Evolutionary conservation across 768 basidiomycete species (phyloP).

Genomic region (Tulasnella sp.): DNA sequence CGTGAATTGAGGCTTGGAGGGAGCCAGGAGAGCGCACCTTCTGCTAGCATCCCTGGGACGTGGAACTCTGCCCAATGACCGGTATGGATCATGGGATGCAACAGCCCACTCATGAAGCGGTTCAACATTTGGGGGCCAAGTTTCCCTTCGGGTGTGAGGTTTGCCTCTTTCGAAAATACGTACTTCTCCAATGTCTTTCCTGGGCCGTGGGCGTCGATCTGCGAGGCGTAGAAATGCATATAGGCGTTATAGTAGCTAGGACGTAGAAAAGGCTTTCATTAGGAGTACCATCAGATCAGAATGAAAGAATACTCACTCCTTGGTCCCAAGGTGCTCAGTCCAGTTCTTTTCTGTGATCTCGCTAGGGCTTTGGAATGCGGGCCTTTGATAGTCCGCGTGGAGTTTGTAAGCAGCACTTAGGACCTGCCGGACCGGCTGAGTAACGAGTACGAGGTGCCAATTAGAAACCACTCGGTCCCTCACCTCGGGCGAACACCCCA

Average conservation of each 20-base stretch:
- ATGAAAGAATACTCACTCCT: slow-evolving; percentile 40
- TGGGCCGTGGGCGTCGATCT: slow-evolving; percentile 44
- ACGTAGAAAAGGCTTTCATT: neutral
- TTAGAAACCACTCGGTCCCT: too few relatives aligned
- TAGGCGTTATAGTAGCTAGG: slow-evolving; percentile 58
- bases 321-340: slow-evolving; percentile 53
- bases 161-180: slow-evolving; percentile 52
- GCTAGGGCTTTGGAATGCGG: slow-evolving; percentile 44
- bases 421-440: slow-evolving; percentile 24
- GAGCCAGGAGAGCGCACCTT: slow-evolving; percentile 1
- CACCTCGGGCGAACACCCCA: slow-evolving; percentile 50
- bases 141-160: slow-evolving; percentile 39
- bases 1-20: neutral
- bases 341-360: slow-evolving; percentile 49
- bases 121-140: slow-evolving; percentile 34
- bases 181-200: slow-evolving; percentile 53
- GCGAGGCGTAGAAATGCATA: slow-evolving; percentile 50
- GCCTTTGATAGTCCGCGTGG: slow-evolving; percentile 39
- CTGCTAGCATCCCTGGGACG: slow-evolving; percentile 20
- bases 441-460: slow-evolving; percentile 28
- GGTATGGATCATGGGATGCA: slow-evolving; percentile 26
- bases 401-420: slow-evolving; percentile 40
- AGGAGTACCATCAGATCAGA: neutral
- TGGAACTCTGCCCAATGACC: slow-evolving; percentile 25
- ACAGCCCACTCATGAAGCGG: slow-evolving; percentile 21